Evolutionary conservation across 2,329 filamentous ascomycete genomes (phyloP).

Genomic region (Aspergillus melleus): DNA sequence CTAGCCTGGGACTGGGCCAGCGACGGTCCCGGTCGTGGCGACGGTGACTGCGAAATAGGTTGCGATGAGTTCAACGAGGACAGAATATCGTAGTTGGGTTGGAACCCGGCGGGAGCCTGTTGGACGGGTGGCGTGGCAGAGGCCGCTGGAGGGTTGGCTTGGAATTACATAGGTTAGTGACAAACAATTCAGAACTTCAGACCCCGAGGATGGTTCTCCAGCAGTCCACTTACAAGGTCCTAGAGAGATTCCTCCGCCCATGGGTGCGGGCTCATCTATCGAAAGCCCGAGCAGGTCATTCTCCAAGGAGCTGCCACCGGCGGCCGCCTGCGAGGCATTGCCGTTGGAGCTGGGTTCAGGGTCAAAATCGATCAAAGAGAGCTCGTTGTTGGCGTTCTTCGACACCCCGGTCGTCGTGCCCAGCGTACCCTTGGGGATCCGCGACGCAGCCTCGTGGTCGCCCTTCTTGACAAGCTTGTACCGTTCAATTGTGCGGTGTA

Average conservation of each 20-base stretch:
- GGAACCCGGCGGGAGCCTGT: constrained; percentile 47
- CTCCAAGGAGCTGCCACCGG: constrained; percentile 69
- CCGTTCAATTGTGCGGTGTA: constrained; percentile 91
- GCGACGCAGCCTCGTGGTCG: constrained; percentile 78
- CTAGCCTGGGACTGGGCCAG: constrained; percentile 28
- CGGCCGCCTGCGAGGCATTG: constrained; percentile 45
- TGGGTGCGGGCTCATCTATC: constrained; percentile 69
- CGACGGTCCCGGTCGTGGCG: constrained; percentile 45
- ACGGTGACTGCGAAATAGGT: constrained; percentile 50
- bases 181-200: background rate
- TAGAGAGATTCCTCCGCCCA: constrained; percentile 83
- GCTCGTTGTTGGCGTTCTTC: constrained; percentile 70
- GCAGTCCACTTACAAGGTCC: constrained; percentile 61
- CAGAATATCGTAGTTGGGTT: constrained; percentile 60
- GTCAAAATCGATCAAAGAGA: constrained; percentile 90
- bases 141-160: constrained; percentile 24
- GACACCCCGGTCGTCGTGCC: constrained; percentile 65
- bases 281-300: constrained; percentile 90
- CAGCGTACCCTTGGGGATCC: constrained; percentile 78
- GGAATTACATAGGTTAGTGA: background rate
- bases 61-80: constrained; percentile 51
- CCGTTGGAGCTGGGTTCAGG: constrained; percentile 55
- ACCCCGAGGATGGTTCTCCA: constrained; percentile 43
- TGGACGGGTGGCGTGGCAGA: constrained; percentile 35
- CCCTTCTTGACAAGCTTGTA: constrained; percentile 97